Conservation (phyloP, 1,284 basidiomycete genomes). For the Trichosporon asahii region DNA sequence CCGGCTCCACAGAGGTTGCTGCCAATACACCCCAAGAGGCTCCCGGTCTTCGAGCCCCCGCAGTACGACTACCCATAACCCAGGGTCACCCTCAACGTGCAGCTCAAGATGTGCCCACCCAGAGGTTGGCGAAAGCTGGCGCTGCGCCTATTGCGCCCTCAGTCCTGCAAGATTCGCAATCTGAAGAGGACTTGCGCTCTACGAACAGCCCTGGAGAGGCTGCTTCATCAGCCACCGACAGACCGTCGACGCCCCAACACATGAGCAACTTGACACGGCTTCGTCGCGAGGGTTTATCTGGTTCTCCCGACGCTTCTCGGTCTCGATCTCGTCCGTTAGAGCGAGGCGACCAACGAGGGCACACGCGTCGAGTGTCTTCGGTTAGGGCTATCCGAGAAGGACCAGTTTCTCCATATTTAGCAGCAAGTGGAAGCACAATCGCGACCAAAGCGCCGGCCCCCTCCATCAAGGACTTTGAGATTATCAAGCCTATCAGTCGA, state of each 20-base stretch:
- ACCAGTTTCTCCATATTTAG: slow-evolving; percentile 83
- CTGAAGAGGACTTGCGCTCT: not conserved
- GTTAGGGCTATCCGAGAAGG: slow-evolving; percentile 39
- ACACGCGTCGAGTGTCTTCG: slow-evolving; percentile 12
- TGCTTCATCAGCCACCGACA: not conserved
- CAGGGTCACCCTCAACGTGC: slow-evolving; percentile 43
- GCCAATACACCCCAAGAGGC: not conserved
- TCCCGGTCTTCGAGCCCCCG: slow-evolving; percentile 28
- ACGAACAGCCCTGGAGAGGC: not conserved
- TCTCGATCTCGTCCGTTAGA: not conserved
- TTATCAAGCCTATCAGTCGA: slow-evolving; percentile 99
- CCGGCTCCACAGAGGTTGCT: not conserved
- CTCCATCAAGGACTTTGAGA: slow-evolving; percentile 97
- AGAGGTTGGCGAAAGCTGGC: not conserved
- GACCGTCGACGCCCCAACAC: not conserved
- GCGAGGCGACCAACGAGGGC: not conserved
- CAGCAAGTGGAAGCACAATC: slow-evolving; percentile 59
- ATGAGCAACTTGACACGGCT: not conserved
- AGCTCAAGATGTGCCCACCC: not conserved
- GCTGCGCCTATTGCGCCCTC: not conserved
- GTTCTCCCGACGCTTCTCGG: not conserved
- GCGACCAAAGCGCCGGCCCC: slow-evolving; percentile 50
- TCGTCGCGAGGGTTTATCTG: not conserved
- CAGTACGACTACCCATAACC: slow-evolving; percentile 45
- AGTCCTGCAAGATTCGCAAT: too few species aligned